These are phyloP conservation scores for Jamesozyma spencerorum DNA, from an alignment of 805 yeast genomes.

Conservation along the genomic window DNA sequence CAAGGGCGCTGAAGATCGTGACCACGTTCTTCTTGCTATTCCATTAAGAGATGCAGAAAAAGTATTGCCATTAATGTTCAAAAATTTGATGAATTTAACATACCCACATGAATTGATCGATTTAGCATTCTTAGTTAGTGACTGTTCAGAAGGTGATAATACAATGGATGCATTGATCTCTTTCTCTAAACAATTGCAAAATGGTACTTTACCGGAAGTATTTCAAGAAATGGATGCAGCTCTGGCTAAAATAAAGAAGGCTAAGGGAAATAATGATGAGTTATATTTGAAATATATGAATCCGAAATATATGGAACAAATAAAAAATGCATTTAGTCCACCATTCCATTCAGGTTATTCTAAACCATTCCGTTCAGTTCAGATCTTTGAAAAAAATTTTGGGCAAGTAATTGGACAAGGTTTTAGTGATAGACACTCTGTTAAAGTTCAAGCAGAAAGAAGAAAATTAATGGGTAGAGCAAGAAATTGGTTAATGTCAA, in stretches of 20 bases:
- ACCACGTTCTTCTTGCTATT: conserved; percentile 57
- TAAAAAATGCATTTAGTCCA: conserved; percentile 50
- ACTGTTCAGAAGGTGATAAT: conserved; percentile 58
- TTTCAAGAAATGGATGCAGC: conserved; percentile 27
- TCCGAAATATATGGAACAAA: conserved; percentile 46
- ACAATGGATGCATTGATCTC: conserved; percentile 59
- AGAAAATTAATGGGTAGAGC: conserved; percentile 82
- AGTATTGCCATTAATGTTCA: conserved; percentile 74
- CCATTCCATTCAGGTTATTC: conserved; percentile 57
- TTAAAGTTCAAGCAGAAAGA: conserved; percentile 76
- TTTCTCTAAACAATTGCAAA: conserved; percentile 58
- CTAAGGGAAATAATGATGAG: conserved; percentile 54
- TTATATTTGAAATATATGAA: conserved; percentile 66
- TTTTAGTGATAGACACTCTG: conserved; percentile 74
- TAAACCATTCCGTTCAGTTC: conserved; percentile 67
- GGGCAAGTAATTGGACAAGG: conserved; percentile 84
- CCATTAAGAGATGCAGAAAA: conserved; percentile 74
- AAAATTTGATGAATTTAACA: conserved; percentile 76
- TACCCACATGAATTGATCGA: conserved; percentile 76
- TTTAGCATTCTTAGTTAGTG: conserved; percentile 71
- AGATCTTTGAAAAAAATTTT: conserved; percentile 73
- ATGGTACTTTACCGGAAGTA: conserved; percentile 50
- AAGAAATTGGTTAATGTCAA: conserved; percentile 70
- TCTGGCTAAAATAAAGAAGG: conserved; percentile 33
- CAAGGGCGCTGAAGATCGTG: conserved; percentile 43